Evolutionary conservation across 139 green algal genomes (phyloP).

Genomic region (Pseudopediastrum boryanum): DNA sequence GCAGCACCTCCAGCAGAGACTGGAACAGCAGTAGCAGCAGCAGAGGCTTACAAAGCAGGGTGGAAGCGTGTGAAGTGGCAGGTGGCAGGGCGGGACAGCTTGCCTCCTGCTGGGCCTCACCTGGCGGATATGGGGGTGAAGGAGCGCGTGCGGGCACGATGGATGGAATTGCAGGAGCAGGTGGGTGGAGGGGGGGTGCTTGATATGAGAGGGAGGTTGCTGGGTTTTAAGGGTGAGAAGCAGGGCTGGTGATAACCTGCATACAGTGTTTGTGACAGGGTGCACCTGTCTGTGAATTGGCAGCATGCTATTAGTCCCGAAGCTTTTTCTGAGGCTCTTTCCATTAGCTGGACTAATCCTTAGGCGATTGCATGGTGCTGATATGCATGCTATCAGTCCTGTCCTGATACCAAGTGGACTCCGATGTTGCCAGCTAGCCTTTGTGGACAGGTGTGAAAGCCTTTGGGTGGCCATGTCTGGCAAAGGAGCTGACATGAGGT

Average conservation of each 20-base stretch:
- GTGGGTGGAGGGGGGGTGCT: too few species aligned
- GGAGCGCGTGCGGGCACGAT: conserved; percentile 62
- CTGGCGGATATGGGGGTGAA: conserved; percentile 59
- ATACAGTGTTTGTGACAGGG: background rate
- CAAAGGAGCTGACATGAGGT: too few species aligned
- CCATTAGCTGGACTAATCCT: background rate
- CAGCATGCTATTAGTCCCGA: background rate
- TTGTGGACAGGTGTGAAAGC: too few species aligned
- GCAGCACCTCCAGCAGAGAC: too few species aligned
- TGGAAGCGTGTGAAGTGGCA: conserved; percentile 40
- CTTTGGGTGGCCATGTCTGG: too few species aligned
- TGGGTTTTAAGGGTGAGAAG: background rate
- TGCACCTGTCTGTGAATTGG: background rate
- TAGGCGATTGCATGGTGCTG: too few species aligned
- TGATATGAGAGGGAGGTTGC: background rate
- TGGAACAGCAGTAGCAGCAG: too few species aligned
- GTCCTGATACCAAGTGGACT: too few species aligned
- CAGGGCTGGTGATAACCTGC: too few species aligned
- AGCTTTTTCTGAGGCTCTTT: background rate
- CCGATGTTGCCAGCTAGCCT: too few species aligned
- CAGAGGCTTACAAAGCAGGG: background rate
- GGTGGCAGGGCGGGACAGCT: conserved; percentile 20
- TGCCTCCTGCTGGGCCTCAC: conserved; percentile 32
- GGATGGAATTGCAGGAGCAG: conserved; percentile 62
- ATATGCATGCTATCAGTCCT: too few species aligned